A percentile compares a stretch with the other conserved stretches of the same genome.
Evolutionary conservation across 805 yeast genomes (phyloP).

Genomic region (Wickerhamiella galacta): DNA sequence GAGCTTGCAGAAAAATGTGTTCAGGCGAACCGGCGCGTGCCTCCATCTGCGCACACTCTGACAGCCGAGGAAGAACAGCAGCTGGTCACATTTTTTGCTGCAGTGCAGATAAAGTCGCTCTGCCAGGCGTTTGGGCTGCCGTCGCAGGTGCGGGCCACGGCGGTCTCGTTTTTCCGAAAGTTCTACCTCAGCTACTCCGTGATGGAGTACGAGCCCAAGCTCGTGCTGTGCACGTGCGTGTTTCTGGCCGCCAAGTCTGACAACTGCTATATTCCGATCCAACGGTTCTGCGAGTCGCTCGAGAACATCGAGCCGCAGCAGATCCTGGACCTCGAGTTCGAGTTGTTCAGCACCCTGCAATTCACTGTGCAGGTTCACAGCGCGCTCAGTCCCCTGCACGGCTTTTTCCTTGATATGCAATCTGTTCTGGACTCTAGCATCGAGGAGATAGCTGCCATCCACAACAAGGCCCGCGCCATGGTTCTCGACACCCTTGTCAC

Average conservation of each 20-base stretch:
- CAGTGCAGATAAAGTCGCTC: slow-evolving; percentile 51
- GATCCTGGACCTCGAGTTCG: slow-evolving; percentile 65
- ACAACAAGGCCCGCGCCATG: slow-evolving; percentile 52
- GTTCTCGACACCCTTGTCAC: slow-evolving; percentile 55
- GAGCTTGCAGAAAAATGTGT: slow-evolving; percentile 33
- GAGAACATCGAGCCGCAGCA: slow-evolving; percentile 35
- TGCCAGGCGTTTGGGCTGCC: slow-evolving; percentile 67
- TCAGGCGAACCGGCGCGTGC: slow-evolving; percentile 30
- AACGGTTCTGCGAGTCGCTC: slow-evolving; percentile 55
- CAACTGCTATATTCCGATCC: slow-evolving; percentile 74
- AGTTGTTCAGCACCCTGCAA: slow-evolving; percentile 50
- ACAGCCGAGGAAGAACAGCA: slow-evolving; percentile 52
- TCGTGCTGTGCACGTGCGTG: slow-evolving; percentile 60
- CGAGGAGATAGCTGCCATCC: slow-evolving; percentile 45
- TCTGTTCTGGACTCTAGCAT: slow-evolving; percentile 28
- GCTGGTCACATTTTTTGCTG: slow-evolving; percentile 47
- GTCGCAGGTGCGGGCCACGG: slow-evolving; percentile 75
- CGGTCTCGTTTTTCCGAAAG: slow-evolving; percentile 62
- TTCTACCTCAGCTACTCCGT: slow-evolving; percentile 70
- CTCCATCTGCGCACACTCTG: slow-evolving; percentile 30
- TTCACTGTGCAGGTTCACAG: slow-evolving; percentile 79
- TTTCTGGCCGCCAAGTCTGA: slow-evolving; percentile 89
- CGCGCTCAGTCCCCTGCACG: slow-evolving; percentile 80
- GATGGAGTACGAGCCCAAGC: slow-evolving; percentile 77
- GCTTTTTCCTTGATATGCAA: slow-evolving; percentile 85